Base-by-base conservation (phyloP, 2,329 filamentous ascomycete species). In the Drechslerella stenobrocha region DNA sequence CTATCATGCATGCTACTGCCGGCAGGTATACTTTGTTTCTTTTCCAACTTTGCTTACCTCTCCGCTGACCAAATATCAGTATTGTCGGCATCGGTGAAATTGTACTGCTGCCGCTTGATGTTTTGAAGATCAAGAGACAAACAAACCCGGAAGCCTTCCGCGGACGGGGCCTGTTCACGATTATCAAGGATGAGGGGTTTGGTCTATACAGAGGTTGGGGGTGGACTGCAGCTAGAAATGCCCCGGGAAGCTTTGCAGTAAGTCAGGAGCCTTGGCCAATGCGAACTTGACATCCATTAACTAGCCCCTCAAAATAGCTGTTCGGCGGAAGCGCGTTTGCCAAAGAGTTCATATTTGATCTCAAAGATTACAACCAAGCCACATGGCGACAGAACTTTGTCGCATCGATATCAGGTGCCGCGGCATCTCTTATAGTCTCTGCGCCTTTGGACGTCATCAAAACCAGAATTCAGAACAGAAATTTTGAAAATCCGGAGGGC, bases 51-150 rank as follows among this genome's bases (percentile, higher is more conserved):
- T 24, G 37, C 28, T n/a, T 18, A 22, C 15, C 3, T 8, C 3
- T 11, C 3, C 20, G 30, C 61, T 73, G 42, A 72, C 66, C 32
- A 60, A 65, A 48, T 28, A 45, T 63, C 70, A 92, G 89, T 79
- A 76, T 98, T 75, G 95, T 98, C 75, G 93, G 93, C 74, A 96
- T 98, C 74, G 93, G 93, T 75, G 93, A 98, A 80, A 95, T 98
- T 71, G 84, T 98, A 64, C 84, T 98, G 26, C 84, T 98, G 37
- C 93, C 93, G 40, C 84, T 98, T 69, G 93, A 98, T 74, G 92
- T 98, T 35, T 84, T 98, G 70, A 98, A 98, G 84, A 98, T 98
- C 81, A 98, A 98, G 84, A 87, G 93, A 74, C 93, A 98, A 81
- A 98, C 93, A 72, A 98, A 98, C 82, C 93, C 93, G 37, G 93